Percentiles rank a stretch among this genome's conserved stretches.
Conservation (phyloP, 495 filamentous ascomycete species). For the Bacidia gigantensis region DNA sequence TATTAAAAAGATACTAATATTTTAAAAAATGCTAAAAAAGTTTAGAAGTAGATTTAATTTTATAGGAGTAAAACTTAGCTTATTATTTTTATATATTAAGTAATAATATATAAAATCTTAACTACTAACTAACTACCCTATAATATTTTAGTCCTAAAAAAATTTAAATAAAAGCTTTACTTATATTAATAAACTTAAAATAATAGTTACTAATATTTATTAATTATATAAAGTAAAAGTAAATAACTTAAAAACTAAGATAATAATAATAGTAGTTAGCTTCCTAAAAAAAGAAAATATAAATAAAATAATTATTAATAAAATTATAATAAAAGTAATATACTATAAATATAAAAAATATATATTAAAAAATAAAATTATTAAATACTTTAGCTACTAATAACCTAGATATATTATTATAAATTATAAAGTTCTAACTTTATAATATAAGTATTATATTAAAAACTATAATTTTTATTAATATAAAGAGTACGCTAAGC, state of each 20-base stretch:
- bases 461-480: background rate
- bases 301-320: background rate
- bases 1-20: background rate
- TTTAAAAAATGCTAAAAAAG: slow-evolving; percentile 1
- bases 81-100: slow-evolving; percentile 3
- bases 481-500: background rate
- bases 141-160: background rate
- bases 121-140: background rate
- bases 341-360: background rate
- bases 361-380: background rate
- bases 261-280: background rate
- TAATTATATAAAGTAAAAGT: background rate
- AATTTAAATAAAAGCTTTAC: background rate
- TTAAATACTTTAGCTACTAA: background rate
- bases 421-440: background rate
- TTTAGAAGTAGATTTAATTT: background rate
- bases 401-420: background rate
- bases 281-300: background rate
- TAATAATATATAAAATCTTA: background rate
- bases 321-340: background rate
- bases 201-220: background rate
- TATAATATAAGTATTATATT: slow-evolving; percentile 1
- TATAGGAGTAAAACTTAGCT: background rate
- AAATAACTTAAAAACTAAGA: background rate
- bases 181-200: background rate